Conservation (phyloP, 768 basidiomycete species). For the Obba rivulosa region DNA sequence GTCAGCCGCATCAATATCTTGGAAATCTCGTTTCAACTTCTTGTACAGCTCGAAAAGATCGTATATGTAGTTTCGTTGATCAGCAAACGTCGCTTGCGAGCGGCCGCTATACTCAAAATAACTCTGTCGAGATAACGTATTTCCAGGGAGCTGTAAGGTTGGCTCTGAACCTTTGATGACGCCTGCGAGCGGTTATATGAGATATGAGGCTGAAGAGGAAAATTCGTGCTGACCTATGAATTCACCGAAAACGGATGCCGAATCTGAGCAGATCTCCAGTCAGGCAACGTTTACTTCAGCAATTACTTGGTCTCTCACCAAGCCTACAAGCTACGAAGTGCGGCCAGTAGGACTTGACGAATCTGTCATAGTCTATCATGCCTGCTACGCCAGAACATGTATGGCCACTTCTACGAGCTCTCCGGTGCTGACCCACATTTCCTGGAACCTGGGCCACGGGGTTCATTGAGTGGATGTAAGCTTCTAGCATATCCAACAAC, state of each 20-base stretch:
- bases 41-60: conserved; percentile 48
- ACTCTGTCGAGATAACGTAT: conserved; percentile 33
- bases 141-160: conserved; percentile 27
- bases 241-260: conserved; percentile 59
- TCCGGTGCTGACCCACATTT: too few species aligned
- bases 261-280: conserved; percentile 36
- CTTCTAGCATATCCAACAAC: too few species aligned
- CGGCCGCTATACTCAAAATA: conserved; percentile 41
- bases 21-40: conserved; percentile 34
- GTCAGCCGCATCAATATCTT: conserved; percentile 55
- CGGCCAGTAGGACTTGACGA: conserved; percentile 52
- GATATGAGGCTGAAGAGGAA: too few species aligned
- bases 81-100: conserved; percentile 43
- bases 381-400: too few species aligned
- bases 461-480: too few species aligned
- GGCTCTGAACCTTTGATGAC: conserved; percentile 67
- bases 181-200: conserved; percentile 37
- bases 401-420: too few species aligned
- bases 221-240: conserved; percentile 49
- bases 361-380: conserved; percentile 43
- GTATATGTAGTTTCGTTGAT: conserved; percentile 43
- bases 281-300: not conserved
- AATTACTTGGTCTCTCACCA: conserved; percentile 40
- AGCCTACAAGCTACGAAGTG: conserved; percentile 46
- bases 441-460: conserved; percentile 27